Conservation (phyloP, 805 yeast species). For the Yarrowia keelungensis region DNA sequence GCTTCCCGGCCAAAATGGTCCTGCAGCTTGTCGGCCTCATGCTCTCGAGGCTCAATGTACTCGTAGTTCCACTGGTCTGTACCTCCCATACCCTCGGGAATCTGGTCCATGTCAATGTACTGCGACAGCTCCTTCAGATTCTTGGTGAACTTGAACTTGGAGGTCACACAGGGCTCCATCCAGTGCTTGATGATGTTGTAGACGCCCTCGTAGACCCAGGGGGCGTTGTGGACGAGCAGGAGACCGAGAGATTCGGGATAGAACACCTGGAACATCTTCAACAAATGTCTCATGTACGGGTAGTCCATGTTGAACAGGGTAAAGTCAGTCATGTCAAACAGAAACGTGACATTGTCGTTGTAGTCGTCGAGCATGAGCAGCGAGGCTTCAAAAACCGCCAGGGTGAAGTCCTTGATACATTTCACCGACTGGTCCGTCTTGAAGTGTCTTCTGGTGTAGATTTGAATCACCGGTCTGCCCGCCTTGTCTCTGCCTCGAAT, state of each 20-base stretch:
- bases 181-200: conserved; percentile 83
- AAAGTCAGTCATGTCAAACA: conserved; percentile 88
- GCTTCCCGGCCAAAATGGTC: conserved; percentile 29
- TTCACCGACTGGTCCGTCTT: conserved; percentile 61
- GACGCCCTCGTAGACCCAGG: conserved; percentile 84
- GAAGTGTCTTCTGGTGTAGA: conserved; percentile 58
- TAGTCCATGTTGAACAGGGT: conserved; percentile 93
- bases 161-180: conserved; percentile 87
- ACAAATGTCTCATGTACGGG: conserved; percentile 79
- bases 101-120: conserved; percentile 58
- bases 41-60: conserved; percentile 61
- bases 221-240: conserved; percentile 78
- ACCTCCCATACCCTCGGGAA: conserved; percentile 73
- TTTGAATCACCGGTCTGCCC: conserved; percentile 78
- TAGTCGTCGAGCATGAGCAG: conserved; percentile 60
- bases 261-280: conserved; percentile 80
- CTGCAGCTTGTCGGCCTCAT: conserved; percentile 53
- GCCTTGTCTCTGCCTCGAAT: conserved; percentile 96
- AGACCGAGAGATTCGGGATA: conserved; percentile 82
- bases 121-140: conserved; percentile 62
- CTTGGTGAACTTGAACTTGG: conserved; percentile 76
- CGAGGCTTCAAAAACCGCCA: conserved; percentile 71
- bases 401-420: conserved; percentile 69
- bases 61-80: conserved; percentile 58
- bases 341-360: conserved; percentile 77